phyloP scores from a whole-genome alignment of 2,329 filamentous ascomycete genomes.

The Cercospora sp. region DNA sequence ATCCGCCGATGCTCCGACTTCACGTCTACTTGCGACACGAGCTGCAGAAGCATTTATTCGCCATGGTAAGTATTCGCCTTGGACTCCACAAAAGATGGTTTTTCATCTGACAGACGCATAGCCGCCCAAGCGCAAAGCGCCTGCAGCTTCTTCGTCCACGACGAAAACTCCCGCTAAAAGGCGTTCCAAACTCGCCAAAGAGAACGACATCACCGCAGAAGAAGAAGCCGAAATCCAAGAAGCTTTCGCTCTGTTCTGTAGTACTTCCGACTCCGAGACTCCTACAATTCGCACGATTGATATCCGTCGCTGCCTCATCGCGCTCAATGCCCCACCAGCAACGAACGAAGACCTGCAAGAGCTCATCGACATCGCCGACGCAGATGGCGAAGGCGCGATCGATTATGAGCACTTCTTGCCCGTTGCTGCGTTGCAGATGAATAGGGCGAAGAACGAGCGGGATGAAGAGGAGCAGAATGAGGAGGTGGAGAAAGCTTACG shows the following conservation, averaged over 20 bases:
- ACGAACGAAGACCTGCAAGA: constrained; percentile 68
- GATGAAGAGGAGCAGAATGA: constrained; percentile 54
- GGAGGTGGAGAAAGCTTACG: constrained; percentile 80
- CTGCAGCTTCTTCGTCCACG: constrained; percentile 23
- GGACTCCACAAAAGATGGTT: background rate
- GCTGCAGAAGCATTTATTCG: background rate
- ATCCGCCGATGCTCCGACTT: background rate
- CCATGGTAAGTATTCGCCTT: background rate
- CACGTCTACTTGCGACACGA: background rate
- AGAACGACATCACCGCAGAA: constrained; percentile 78
- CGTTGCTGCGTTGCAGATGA: constrained; percentile 83
- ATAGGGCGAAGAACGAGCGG: constrained; percentile 38
- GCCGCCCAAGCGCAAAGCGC: constrained; percentile 38
- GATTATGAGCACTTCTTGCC: constrained; percentile 80
- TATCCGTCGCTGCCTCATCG: constrained; percentile 54
- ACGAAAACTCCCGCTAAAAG: constrained; percentile 51
- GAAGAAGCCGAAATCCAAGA: constrained; percentile 91
- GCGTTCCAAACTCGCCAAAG: constrained; percentile 86
- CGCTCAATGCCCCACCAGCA: constrained; percentile 73
- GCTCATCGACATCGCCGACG: constrained; percentile 80
- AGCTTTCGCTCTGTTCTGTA: constrained; percentile 76
- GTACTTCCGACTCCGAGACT: constrained; percentile 57
- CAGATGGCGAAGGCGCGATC: constrained; percentile 74
- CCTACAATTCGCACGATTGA: constrained; percentile 47
- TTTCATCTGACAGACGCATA: constrained; percentile 7